Conservation (phyloP, 2,329 filamentous ascomycete genomes). For the Metarhizium guizhouense region DNA sequence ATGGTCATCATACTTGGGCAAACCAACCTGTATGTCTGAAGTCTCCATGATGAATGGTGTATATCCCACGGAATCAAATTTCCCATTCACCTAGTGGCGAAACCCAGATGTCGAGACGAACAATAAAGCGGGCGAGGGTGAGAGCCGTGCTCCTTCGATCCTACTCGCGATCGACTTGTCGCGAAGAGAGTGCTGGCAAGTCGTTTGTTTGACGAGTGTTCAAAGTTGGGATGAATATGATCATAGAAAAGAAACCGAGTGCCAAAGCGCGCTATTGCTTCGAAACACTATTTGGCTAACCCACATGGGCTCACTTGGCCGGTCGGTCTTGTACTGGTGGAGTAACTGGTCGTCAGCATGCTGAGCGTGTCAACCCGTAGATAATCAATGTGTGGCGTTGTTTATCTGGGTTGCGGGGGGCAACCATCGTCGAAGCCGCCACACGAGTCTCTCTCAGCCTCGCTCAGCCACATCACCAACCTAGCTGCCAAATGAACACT, state of each 20-base stretch:
- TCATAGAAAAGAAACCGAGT: not conserved
- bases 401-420: slow-evolving; percentile 9
- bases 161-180: slow-evolving; percentile 16
- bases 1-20: not conserved
- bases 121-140: not conserved
- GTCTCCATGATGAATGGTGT: slow-evolving; percentile 21
- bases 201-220: not conserved
- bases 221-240: not conserved
- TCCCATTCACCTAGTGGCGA: not conserved
- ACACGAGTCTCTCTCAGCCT: not conserved
- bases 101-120: not conserved
- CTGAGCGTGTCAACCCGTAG: not conserved
- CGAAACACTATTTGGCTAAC: not conserved
- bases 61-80: slow-evolving; percentile 12
- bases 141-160: slow-evolving; percentile 26
- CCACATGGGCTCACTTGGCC: not conserved
- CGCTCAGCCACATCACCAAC: not conserved
- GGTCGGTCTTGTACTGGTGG: not conserved
- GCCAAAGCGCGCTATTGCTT: not conserved
- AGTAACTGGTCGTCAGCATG: not conserved
- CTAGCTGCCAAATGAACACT: not conserved
- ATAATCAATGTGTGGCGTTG: not conserved
- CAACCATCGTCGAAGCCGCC: not conserved
- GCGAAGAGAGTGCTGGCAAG: not conserved
- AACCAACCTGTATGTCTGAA: slow-evolving; percentile 20